Evolutionary conservation across 257 asterid genomes (phyloP), one percentile per base, ranked within the genome.

Genomic region (Gardenia jasminoides): DNA sequence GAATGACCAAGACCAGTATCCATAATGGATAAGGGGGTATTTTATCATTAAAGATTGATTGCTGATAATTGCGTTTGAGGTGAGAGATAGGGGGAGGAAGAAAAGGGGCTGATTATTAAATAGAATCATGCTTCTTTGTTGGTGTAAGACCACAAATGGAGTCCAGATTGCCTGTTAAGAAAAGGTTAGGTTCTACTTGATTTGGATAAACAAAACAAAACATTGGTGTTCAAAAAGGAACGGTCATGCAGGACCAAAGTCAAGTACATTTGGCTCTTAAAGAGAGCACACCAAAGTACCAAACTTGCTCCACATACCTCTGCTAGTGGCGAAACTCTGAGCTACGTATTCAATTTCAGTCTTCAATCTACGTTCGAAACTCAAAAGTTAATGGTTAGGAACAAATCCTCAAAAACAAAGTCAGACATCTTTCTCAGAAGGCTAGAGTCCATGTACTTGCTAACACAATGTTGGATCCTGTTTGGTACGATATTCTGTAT

Each of bases 181-280:
- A 46, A 62, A 73, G 50, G 41, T 36, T 20, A 11, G 31, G 58
- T 26, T 69, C 61, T n/a, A 71, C 43, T 69, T 44, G 61, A 58
- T 54, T 50, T 52, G 30, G 61, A 43, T 16, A 7, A 11, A 31
- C 20, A 31, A 24, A n/a, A 70, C 19, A 3, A n/a, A n/a, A 41
- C 5, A 44, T 17, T n/a, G 3, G 17, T n/a, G 46, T 44, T 7
- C 31, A 28, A 72, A 78, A 80, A 80, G 71, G 70, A 74, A 67
- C 39, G 83, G 83, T 54, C 20, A 69, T 74, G 71, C 72, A 67
- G 47, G 76, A 43, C 80, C 72, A 11, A 41, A 68, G 67, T 58
- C 83, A 75, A 64, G 47, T 75, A 75, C 79, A 62, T 64, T 69
- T 67, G 74, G 52, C 70, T 69, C 41, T 80, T 67, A 15, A 74